Evolutionary conservation across 495 filamentous ascomycete genomes (phyloP), one percentile per base, ranked within the genome.

Genomic region (Xylaria palmicola): DNA sequence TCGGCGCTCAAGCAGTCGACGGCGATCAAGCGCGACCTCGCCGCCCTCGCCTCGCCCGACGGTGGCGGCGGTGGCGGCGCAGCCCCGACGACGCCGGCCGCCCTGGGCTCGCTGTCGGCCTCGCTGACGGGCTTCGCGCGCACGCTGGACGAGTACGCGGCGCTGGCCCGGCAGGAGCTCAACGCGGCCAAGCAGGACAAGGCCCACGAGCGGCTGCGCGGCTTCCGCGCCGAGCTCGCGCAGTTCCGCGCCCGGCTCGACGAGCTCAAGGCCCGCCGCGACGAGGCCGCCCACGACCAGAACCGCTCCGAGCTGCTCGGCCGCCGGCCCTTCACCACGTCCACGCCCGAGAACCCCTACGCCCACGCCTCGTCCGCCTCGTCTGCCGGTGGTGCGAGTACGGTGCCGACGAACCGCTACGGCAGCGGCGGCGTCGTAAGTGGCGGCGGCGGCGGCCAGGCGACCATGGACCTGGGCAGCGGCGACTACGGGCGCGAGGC

Each of bases 331-430:
- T 93, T 96, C 68, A 83, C 90, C 47, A 83, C 90, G 15, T 82
- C 86, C 20, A 99, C 94, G 1, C 94, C 94, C 8, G 94, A 98
- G 74, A 98, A 98, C 68, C 95, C 94, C 0, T 98, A 98, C 71
- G 85, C 91, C 4, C 85, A 89, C 66, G 70, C 83, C 1, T 50
- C 62, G 32, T 56, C 67, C 19, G 2, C 56, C 19, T 53, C 67
- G 0, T 59, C 68, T 10, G 61, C 69, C 6, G 49, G 63, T 4
- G 55, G 65, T 1, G 55, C n/a, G n/a, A n/a, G n/a, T n/a, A n/a
- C n/a, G n/a, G n/a, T 62, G 24, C 76, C 64, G 0, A 66, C 71
- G 30, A 68, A 71, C 20, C 70, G 69, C 8, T 72, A 72, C 29
- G 69, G 72, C 5, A 72, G 70, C 54, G 58, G 48, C 0, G 71